Evolutionary conservation across 2,329 filamentous ascomycete genomes (phyloP), one percentile per base, ranked within the genome.

Genomic region (Colletotrichum plurivorum): DNA sequence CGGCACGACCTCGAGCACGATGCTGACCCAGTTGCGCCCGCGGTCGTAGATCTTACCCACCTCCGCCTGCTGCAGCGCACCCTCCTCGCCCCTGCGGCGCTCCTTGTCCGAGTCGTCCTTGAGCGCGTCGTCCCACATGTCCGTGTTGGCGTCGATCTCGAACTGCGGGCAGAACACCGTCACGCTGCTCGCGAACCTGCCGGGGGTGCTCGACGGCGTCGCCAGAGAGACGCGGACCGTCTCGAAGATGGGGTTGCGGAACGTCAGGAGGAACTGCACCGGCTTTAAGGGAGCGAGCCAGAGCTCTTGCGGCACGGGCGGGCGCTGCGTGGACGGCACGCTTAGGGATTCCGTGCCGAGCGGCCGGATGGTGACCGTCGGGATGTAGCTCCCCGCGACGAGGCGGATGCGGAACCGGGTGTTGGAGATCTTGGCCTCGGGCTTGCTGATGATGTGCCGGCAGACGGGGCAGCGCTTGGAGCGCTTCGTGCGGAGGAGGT

Each of bases 11-110:
- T 99, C 96, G 27, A 99, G 85, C 20, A 98, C 93, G 12, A 99
- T 94, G 73, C 92, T 96, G 16, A 96, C 96, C 93, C 95, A 98
- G 79, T 98, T 99, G 43, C 95, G 87, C 0, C 95, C 95, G 62
- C 92, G 89, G 72, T 98, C 95, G 93, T 94, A 99, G n/a, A 98
- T 91, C 81, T 98, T 98, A 60, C 95, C 96, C 0, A 93, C 93
- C 79, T 97, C 94, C 16, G 93, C 89, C 76, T 89, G 90, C 56
- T 89, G 87, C 58, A 83, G 74, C 71, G 76, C 77, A 75, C 81
- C 73, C 69, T 79, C 82, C 75, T 82, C 83, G 75, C 77, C 77
- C 74, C 75, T 82, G 77, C 75, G 76, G 73, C 76, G 78, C 77
- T 78, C 78, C 55, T 76, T 72, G 22, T 78, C 77, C 58, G 77